phyloP scores from a whole-genome alignment of 345 rosid species.

The Euphorbia pulcherrima region DNA sequence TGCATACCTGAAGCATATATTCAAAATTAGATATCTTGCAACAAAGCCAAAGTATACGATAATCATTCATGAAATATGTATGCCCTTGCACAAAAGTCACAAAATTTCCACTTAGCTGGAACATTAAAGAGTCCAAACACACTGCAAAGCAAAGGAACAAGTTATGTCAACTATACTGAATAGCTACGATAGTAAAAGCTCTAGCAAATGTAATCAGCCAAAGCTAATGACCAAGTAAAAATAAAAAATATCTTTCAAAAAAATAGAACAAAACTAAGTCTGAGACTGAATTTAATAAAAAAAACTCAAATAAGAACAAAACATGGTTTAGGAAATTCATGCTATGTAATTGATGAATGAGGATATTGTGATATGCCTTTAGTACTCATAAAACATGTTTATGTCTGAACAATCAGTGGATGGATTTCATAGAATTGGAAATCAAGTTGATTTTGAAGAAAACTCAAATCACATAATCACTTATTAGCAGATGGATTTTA shows the following conservation, averaged over 20 bases:
- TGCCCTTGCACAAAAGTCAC: constrained; percentile 13
- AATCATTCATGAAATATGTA: background rate
- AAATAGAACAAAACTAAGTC: background rate
- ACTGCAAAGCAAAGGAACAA: constrained; percentile 48
- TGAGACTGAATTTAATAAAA: background rate
- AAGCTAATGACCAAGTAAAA: background rate
- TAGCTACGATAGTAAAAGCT: background rate
- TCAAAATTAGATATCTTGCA: constrained; percentile 9
- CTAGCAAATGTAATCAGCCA: background rate
- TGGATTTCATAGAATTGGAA: too few relatives aligned
- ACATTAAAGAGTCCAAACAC: constrained; percentile 96
- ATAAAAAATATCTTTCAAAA: background rate
- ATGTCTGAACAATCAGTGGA: too few relatives aligned
- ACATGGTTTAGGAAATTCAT: too few relatives aligned
- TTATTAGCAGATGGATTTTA: too few relatives aligned
- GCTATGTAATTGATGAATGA: too few relatives aligned
- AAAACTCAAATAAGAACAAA: too few relatives aligned
- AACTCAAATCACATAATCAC: too few relatives aligned
- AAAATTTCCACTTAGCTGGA: constrained; percentile 75
- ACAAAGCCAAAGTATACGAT: constrained; percentile 6
- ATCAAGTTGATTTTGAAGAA: too few relatives aligned
- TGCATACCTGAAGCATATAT: constrained; percentile 62
- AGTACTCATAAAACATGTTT: too few relatives aligned
- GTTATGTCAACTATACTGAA: constrained; percentile 1
- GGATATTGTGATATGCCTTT: too few relatives aligned